Base-by-base conservation (phyloP, 306 rosid species). In the Calophaca sinica region DNA sequence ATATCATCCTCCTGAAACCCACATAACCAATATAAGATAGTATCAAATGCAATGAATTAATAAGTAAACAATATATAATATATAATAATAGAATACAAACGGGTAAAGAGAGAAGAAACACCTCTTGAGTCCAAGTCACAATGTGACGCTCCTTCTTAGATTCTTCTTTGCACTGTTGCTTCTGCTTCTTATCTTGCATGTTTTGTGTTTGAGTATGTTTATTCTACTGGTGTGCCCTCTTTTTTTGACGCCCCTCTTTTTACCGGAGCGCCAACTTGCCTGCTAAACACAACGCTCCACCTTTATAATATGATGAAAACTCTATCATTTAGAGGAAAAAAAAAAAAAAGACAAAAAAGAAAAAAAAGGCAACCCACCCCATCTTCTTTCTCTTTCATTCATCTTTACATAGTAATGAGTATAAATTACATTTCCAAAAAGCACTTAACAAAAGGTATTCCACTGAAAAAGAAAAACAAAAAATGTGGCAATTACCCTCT, bases 121-220 rank as follows among this genome's bases (percentile, higher is more conserved):
- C 99, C 96, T 94, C 89, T 84, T 88, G 97, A 81, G 85, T 86
- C 99, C 99, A 94, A 15, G 92, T 85, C 70, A 92, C 99, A 63
- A 92, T 88, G 80, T 84, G 96, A 68, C 93, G 93, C 90, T 92
- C 97, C 96, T 92, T 94, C 93, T 87, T 90, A 52, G 90, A 80
- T 72, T 91, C 96, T 80, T 89, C 93, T 45, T 68, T 79, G 14
- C 62, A 82, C 32, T 52, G 46, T 26, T 70, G 61, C 77, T 84
- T 79, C 68, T 67, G 52, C 81, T 83, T 58, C 81, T 59, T 54
- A 45, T 69, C 81, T 53, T 87, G 94, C 96, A 93, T 94, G 66
- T 68, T 59, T 28, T 55, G 79, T 74, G 13, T 48, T 20, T 15
- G 48, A 58, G 7, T 9, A 20, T 59, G 76, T 42, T 84, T 75